These are phyloP conservation scores for Mortierella sp. DNA, from an alignment of 371 early-diverging fungal species.

Conservation along the genomic window DNA sequence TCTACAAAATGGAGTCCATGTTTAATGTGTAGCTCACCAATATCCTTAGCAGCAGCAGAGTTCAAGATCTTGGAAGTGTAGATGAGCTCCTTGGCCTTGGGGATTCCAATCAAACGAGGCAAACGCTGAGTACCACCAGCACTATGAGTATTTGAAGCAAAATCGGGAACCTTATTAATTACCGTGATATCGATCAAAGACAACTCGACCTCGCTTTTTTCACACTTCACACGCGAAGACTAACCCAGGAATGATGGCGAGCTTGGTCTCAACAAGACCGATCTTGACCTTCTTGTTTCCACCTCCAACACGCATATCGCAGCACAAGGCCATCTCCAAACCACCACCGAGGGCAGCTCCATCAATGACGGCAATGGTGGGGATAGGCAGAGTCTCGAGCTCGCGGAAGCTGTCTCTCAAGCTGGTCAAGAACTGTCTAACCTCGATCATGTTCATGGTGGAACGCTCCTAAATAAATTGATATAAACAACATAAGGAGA, in stretches of 20 bases:
- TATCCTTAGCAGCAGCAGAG: constrained; percentile 73
- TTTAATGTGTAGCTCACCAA: constrained; percentile 63
- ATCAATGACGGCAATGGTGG: constrained; percentile 96
- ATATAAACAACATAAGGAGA: background rate
- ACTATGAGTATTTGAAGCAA: constrained; percentile 59
- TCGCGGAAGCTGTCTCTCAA: constrained; percentile 86
- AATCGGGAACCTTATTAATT: background rate
- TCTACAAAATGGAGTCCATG: background rate
- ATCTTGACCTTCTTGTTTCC: constrained; percentile 76
- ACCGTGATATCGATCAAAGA: background rate
- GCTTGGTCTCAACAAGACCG: constrained; percentile 93
- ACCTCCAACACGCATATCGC: constrained; percentile 94
- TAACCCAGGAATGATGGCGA: constrained; percentile 98
- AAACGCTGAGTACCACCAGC: constrained; percentile 98
- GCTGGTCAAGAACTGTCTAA: constrained; percentile 85
- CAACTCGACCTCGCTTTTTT: background rate
- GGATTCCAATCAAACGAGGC: constrained; percentile 88
- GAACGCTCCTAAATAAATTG: constrained; percentile 81
- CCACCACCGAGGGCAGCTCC: constrained; percentile 98
- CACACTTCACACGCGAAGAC: background rate
- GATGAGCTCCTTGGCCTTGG: constrained; percentile 94
- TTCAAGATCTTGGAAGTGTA: constrained; percentile 86
- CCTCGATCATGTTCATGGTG: constrained; percentile 87
- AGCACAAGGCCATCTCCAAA: constrained; percentile 92
- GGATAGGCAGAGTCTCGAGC: constrained; percentile 91